These are phyloP conservation scores for Monsonia emarginata DNA, from an alignment of 441 rosid genomes.

Conservation along the genomic window DNA sequence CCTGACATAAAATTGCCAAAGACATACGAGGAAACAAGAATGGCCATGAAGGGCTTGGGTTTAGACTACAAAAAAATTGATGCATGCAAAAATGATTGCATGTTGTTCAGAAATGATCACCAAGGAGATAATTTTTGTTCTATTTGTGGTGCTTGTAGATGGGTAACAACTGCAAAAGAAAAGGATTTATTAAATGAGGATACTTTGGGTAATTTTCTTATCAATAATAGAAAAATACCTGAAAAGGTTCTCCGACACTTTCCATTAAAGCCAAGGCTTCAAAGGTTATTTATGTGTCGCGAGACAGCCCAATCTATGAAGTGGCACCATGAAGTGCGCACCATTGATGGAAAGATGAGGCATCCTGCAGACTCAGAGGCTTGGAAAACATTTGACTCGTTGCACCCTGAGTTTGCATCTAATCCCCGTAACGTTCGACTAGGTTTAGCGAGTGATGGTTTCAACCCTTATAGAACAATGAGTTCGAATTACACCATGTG, in stretches of 20 bases:
- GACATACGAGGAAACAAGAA: neutral
- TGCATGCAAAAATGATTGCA: conserved; percentile 1
- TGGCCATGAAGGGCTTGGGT: neutral
- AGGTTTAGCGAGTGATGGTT: neutral
- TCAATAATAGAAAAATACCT: neutral
- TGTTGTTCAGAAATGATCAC: neutral
- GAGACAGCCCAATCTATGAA: neutral
- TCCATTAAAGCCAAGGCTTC: conserved; percentile 11
- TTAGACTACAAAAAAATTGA: neutral
- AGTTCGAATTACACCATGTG: neutral
- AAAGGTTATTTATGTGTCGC: neutral
- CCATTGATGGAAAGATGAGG: neutral
- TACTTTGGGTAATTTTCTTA: neutral
- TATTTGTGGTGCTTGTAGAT: neutral
- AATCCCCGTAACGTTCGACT: conserved; percentile 12
- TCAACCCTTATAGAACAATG: conserved; percentile 3
- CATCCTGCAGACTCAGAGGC: neutral
- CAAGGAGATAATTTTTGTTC: neutral
- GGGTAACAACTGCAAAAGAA: neutral
- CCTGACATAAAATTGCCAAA: neutral
- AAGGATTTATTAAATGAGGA: neutral
- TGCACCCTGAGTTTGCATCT: neutral
- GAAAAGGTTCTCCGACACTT: conserved; percentile 12
- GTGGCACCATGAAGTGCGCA: neutral
- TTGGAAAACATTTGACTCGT: conserved; percentile 8